Conservation (phyloP, 2,329 filamentous ascomycete genomes). For the Fusarium clavum region DNA sequence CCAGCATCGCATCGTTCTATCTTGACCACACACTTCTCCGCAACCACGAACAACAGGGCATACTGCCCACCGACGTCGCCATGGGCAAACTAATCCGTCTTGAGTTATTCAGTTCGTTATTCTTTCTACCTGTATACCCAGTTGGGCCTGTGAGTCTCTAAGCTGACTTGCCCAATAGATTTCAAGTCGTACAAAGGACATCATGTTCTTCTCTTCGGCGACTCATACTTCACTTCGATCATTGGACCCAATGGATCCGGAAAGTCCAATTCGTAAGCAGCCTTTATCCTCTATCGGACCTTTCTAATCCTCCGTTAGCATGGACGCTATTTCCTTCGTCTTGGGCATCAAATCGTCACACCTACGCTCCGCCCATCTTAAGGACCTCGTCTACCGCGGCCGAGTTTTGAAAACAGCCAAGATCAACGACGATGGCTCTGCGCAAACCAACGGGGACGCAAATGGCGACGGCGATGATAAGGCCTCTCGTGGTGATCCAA, state of each 20-base stretch:
- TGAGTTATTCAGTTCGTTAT: constrained; percentile 85
- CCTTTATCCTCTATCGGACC: neutral
- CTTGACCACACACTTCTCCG: constrained; percentile 10
- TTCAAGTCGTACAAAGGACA: constrained; percentile 99
- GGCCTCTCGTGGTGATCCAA: constrained; percentile 83
- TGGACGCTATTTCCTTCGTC: constrained; percentile 99
- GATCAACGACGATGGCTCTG: constrained; percentile 91
- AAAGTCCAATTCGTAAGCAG: constrained; percentile 92
- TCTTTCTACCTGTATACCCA: neutral
- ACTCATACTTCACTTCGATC: constrained; percentile 99
- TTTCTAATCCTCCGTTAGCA: constrained; percentile 63
- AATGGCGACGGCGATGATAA: constrained; percentile 73
- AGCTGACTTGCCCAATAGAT: constrained; percentile 64
- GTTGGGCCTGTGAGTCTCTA: constrained; percentile 3
- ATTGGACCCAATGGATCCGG: constrained; percentile 99
- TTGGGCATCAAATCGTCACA: constrained; percentile 99
- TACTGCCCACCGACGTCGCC: constrained; percentile 52
- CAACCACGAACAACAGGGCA: constrained; percentile 23
- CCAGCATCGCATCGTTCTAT: constrained; percentile 16
- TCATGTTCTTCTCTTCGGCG: constrained; percentile 92
- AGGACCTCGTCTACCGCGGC: constrained; percentile 95
- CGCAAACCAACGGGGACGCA: constrained; percentile 68
- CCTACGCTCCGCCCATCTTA: constrained; percentile 90
- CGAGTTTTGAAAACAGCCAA: constrained; percentile 92
- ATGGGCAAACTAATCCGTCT: constrained; percentile 98